phyloP scores from a whole-genome alignment of 257 asterid genomes.

The Thymus quinquecostatus region DNA sequence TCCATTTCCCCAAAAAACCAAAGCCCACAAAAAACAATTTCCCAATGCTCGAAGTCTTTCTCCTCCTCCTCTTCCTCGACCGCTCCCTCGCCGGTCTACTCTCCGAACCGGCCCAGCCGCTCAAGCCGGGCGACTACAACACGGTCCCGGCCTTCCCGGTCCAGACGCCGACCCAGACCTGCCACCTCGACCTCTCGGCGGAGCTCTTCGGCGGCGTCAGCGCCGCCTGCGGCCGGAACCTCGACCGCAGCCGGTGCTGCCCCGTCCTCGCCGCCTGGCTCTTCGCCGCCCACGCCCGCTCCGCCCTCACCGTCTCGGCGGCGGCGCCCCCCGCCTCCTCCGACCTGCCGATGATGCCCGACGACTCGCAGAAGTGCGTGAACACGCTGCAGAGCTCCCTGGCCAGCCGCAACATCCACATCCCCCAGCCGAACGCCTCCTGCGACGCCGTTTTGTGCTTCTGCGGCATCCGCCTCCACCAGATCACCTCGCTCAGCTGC shows the following conservation, averaged over 20 bases:
- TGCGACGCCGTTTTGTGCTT: conserved; percentile 96
- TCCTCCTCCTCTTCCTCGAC: not conserved
- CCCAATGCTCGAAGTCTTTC: conserved; percentile 24
- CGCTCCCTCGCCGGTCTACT: conserved; percentile 52
- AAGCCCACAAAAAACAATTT: not conserved
- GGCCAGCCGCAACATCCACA: conserved; percentile 57
- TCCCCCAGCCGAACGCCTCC: conserved; percentile 79
- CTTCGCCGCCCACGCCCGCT: conserved; percentile 91
- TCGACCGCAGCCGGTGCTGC: conserved; percentile 95
- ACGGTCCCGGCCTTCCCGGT: conserved; percentile 93
- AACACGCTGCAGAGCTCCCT: conserved; percentile 77
- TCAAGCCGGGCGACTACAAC: conserved; percentile 71
- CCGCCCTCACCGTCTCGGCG: conserved; percentile 63
- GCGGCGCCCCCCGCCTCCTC: conserved; percentile 59
- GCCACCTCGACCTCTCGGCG: conserved; percentile 78
- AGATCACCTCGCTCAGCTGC: conserved; percentile 72
- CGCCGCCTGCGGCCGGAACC: conserved; percentile 81
- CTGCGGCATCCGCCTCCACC: conserved; percentile 93
- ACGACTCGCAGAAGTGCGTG: conserved; percentile 93
- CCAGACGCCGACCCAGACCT: conserved; percentile 59
- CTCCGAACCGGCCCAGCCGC: conserved; percentile 74
- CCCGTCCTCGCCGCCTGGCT: conserved; percentile 99
- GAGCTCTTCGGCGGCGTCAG: conserved; percentile 94
- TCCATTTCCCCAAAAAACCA: conserved; percentile 34
- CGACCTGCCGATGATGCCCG: conserved; percentile 91